Evolutionary conservation across 1,284 basidiomycete genomes (phyloP).

Genomic region (Singerocomus rubriflavus): DNA sequence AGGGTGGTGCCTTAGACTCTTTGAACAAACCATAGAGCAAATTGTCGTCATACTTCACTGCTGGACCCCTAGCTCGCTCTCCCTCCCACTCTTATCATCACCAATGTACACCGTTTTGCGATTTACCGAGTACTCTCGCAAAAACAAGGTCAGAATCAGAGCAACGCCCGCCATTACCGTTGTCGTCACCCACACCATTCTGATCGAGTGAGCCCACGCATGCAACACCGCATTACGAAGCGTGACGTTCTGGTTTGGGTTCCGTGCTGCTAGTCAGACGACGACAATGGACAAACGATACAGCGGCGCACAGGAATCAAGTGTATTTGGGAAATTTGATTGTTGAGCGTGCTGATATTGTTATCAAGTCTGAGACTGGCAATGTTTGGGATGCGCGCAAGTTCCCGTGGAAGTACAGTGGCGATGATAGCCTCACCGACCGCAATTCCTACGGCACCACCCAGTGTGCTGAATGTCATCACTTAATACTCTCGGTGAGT

Average conservation of each 20-base stretch:
- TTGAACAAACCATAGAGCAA: too few relatives aligned
- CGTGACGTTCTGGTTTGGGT: conserved; percentile 45
- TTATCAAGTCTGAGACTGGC: conserved; percentile 40
- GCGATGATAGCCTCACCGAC: conserved; percentile 69
- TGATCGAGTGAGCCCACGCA: conserved; percentile 67
- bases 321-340: conserved; percentile 53
- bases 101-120: conserved; percentile 46
- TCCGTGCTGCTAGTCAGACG: background rate
- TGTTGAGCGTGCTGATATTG: conserved; percentile 51
- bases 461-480: too few relatives aligned
- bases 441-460: conserved; percentile 73
- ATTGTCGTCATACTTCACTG: too few relatives aligned
- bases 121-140: conserved; percentile 58
- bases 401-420: conserved; percentile 52
- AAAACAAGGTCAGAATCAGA: conserved; percentile 56
- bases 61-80: too few relatives aligned
- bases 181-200: conserved; percentile 67
- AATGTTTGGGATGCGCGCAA: conserved; percentile 47
- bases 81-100: too few relatives aligned
- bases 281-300: background rate
- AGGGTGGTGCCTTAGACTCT: too few relatives aligned
- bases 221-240: conserved; percentile 43
- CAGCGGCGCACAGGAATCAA: conserved; percentile 46
- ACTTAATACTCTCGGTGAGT: too few relatives aligned
- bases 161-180: conserved; percentile 55